Conservation (phyloP, 768 basidiomycete species). For the Termitomyces sp. region DNA sequence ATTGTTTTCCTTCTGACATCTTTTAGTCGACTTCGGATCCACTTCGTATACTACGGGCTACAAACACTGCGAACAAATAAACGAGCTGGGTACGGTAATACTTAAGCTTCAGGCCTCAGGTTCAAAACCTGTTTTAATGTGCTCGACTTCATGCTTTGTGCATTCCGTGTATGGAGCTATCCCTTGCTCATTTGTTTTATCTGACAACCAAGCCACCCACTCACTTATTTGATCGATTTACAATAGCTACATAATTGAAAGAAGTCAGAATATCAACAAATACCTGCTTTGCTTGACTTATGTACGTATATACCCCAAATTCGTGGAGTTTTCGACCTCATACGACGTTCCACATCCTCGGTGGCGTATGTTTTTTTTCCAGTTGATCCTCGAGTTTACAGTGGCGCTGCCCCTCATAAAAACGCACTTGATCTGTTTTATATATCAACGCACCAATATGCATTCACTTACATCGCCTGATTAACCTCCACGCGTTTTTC, state of each 20-base stretch:
- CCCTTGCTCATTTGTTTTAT: not conserved
- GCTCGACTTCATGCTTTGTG: not conserved
- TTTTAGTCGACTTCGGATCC: not conserved
- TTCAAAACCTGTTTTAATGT: not conserved
- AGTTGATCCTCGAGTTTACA: not conserved
- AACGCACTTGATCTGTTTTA: not conserved
- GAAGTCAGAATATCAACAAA: too few species aligned
- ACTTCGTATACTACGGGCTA: too few species aligned
- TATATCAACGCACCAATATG: not conserved
- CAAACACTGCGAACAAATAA: too few species aligned
- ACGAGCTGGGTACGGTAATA: too few species aligned
- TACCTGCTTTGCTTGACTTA: too few species aligned
- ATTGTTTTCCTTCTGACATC: not conserved
- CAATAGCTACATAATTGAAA: not conserved
- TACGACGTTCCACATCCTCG: not conserved
- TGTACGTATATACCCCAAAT: not conserved
- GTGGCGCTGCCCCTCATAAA: not conserved
- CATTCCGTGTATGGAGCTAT: not conserved
- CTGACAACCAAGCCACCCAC: not conserved
- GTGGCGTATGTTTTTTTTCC: not conserved
- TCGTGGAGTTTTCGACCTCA: not conserved
- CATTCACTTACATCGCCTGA: not conserved
- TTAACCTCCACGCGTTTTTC: not conserved
- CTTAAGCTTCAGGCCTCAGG: too few species aligned
- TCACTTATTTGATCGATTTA: not conserved